Base-by-base conservation (phyloP, 139 green algal genomes). In the Gonium pectorale region DNA sequence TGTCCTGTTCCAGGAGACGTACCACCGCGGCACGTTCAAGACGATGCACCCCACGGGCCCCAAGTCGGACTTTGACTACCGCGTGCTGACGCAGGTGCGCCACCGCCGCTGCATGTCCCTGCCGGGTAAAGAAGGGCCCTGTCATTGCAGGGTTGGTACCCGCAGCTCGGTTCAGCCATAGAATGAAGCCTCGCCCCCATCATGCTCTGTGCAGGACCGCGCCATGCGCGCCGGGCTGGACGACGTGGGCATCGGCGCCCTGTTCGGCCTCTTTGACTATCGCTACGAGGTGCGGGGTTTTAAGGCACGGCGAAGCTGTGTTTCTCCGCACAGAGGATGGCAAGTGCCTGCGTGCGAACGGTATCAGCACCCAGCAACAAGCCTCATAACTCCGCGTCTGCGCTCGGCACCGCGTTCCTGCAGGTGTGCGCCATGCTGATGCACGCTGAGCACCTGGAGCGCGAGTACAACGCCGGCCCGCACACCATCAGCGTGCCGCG, bases 181-280 rank as follows among this genome's bases (percentile, higher is more conserved):
- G n/a, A n/a, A n/a, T n/a, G n/a, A n/a, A n/a, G n/a, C n/a, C n/a
- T n/a, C n/a, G n/a, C n/a, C n/a, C n/a, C n/a, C n/a, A n/a, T n/a
- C 46, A 54, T 15, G 13, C 70, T 40, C 44, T 9, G 13, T 21
- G 7, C 54, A 91, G 75, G 93, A 95, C 89, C 86, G 93, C 46
- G 93, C 93, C 24, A 90, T 95, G 84, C 87, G 89, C 2, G 93
- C 79, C 7, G 93, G 93, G 43, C 86, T 95, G 51, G 93, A 95
- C 83, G 93, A 95, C 63, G 93, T 95, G 21, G 93, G 93, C 79
- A 90, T 95, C 69, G 93, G 93, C 72, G 81, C 87, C 13, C 90
- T 95, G 69, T 95, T 93, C 33, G 93, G 93, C 24, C 89, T 95
- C 41, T 92, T 91, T 62, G 92, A 95, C 85, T 95, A 95, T 90